Conservation (phyloP, 2,329 filamentous ascomycete species). For the Cladophialophora immunda region DNA sequence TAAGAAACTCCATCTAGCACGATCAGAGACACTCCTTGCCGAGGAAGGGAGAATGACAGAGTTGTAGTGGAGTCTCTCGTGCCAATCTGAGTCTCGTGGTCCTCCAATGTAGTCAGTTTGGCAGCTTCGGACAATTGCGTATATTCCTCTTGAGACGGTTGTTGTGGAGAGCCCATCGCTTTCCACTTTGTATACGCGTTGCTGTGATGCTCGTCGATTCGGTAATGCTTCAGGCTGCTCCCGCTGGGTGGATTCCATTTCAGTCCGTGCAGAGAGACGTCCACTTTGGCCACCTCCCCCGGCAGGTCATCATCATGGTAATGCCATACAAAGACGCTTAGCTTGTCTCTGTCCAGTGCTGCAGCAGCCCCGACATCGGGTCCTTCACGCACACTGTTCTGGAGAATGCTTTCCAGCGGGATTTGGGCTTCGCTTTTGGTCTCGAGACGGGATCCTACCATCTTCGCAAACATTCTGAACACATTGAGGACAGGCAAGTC, state of each 20-base stretch:
- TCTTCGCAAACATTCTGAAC: constrained; percentile 13
- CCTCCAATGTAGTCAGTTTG: neutral
- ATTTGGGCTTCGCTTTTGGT: neutral
- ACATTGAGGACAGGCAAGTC: constrained; percentile 12
- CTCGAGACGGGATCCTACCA: constrained; percentile 5
- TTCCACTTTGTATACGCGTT: constrained; percentile 13
- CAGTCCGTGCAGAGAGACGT: neutral
- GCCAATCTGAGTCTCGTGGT: neutral
- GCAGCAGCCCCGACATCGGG: constrained; percentile 4
- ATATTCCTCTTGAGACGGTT: neutral
- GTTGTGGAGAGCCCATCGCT: constrained; percentile 6
- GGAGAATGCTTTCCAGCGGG: neutral
- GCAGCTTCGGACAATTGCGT: neutral
- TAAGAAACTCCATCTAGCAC: neutral
- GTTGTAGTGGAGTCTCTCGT: neutral
- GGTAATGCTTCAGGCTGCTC: constrained; percentile 2
- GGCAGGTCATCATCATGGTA: constrained; percentile 13
- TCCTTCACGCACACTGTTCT: constrained; percentile 3
- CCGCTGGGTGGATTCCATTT: neutral
- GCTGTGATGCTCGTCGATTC: constrained; percentile 11
- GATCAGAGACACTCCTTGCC: constrained; percentile 10
- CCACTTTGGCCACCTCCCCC: neutral
- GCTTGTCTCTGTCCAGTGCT: neutral
- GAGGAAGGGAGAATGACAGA: constrained; percentile 2
- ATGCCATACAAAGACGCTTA: constrained; percentile 11